A percentile compares a stretch with the other conserved stretches of the same genome.
phyloP scores from a whole-genome alignment of 768 basidiomycete species.

The Dacryopinax spathularia region DNA sequence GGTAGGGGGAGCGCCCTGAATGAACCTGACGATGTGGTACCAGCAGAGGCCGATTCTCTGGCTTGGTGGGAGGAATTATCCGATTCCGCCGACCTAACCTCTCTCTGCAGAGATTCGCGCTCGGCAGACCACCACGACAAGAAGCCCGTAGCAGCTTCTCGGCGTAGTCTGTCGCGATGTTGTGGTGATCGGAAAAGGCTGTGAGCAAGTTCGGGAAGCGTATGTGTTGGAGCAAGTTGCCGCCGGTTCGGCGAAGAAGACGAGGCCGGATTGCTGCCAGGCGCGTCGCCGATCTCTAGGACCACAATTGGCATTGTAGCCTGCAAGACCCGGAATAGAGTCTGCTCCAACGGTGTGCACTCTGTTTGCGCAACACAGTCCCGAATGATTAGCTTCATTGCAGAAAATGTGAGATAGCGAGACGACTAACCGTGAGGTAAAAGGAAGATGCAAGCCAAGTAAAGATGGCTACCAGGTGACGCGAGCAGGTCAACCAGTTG shows the following conservation, averaged over 20 bases:
- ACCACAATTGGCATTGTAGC: background rate
- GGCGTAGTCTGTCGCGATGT: background rate
- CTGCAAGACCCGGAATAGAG: background rate
- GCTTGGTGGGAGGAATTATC: background rate
- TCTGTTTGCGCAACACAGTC: background rate
- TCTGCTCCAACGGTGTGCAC: background rate
- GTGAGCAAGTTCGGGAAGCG: background rate
- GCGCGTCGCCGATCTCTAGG: background rate
- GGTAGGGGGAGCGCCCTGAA: background rate
- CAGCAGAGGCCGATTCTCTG: background rate
- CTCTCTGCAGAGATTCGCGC: background rate
- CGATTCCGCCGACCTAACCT: background rate
- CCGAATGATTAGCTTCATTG: background rate
- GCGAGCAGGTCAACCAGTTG: background rate
- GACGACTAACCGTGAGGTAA: background rate
- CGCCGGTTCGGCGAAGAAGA: background rate
- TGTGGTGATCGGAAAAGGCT: background rate
- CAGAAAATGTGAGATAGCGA: background rate
- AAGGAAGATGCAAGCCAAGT: background rate
- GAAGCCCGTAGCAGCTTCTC: background rate
- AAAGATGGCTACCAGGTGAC: background rate
- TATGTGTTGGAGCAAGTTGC: background rate
- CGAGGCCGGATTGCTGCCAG: background rate
- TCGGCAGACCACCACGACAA: background rate
- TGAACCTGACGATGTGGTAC: background rate